These are phyloP conservation scores for Plasmopara halstedii DNA, from an alignment of 352 stramenopile genomes.

Conservation along the genomic window DNA sequence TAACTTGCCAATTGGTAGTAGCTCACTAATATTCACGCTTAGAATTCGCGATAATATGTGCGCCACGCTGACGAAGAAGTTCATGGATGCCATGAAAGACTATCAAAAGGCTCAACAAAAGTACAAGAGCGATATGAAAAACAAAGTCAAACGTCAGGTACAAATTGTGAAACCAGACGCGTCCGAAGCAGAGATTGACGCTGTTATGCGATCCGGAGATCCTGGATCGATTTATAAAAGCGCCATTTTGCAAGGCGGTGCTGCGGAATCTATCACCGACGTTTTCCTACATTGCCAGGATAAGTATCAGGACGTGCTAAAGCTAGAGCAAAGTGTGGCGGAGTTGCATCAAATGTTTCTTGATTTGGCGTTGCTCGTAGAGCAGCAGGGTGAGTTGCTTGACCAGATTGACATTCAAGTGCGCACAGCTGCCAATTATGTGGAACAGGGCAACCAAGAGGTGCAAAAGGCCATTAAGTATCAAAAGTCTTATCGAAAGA, in stretches of 20 bases:
- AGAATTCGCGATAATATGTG: constrained; percentile 96
- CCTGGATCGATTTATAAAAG: constrained; percentile 81
- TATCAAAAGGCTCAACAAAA: constrained; percentile 97
- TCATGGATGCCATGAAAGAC: constrained; percentile 98
- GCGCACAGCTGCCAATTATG: constrained; percentile 91
- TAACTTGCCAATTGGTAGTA: neutral
- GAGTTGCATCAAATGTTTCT: constrained; percentile 99
- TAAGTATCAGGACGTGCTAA: constrained; percentile 98
- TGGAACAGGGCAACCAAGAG: constrained; percentile 95
- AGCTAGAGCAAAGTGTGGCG: constrained; percentile 93
- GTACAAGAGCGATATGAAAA: constrained; percentile 98
- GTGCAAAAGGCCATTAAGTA: constrained; percentile 93
- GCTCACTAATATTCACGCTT: constrained; percentile 1
- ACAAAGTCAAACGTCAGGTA: constrained; percentile 96
- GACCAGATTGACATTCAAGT: constrained; percentile 98
- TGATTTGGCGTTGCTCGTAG: constrained; percentile 96
- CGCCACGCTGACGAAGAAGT: constrained; percentile 96
- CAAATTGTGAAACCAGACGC: constrained; percentile 97
- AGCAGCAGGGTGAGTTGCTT: constrained; percentile 96
- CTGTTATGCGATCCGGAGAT: constrained; percentile 89
- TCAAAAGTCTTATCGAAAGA: constrained; percentile 95
- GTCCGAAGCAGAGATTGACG: constrained; percentile 95
- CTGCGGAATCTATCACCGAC: constrained; percentile 79
- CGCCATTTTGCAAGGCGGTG: constrained; percentile 68
- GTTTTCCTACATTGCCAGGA: constrained; percentile 93